These are phyloP conservation scores for Exophiala sp. DNA, from an alignment of 2,329 filamentous ascomycete genomes.

Conservation along the genomic window DNA sequence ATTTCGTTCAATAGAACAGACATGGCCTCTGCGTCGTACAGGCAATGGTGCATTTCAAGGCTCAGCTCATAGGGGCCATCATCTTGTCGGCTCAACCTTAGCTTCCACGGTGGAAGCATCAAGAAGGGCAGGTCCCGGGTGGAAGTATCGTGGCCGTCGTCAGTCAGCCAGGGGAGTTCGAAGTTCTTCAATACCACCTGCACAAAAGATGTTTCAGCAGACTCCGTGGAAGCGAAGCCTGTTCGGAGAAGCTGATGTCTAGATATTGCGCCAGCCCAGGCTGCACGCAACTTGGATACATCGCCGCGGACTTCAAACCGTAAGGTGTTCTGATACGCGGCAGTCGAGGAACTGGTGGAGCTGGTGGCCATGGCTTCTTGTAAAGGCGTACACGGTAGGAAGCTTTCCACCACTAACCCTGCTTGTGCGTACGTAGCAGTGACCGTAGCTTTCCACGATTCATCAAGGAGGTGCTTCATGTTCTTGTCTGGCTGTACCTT, in stretches of 20 bases:
- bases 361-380: conserved; percentile 82
- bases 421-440: conserved; percentile 13
- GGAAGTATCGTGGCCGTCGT: neutral
- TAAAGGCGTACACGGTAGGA: conserved; percentile 77
- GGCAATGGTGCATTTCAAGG: conserved; percentile 66
- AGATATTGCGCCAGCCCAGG: conserved; percentile 58
- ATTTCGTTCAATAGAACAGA: conserved; percentile 63
- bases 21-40: conserved; percentile 82
- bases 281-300: conserved; percentile 46
- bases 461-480: neutral
- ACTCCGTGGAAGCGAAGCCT: conserved; percentile 62
- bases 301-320: conserved; percentile 55
- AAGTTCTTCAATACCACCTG: conserved; percentile 61
- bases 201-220: conserved; percentile 57
- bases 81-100: conserved; percentile 2
- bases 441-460: conserved; percentile 2
- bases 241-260: conserved; percentile 75
- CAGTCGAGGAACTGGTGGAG: conserved; percentile 37
- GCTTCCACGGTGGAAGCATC: conserved; percentile 22
- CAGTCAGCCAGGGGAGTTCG: conserved; percentile 39
- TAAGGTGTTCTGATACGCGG: conserved; percentile 67
- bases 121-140: conserved; percentile 3
- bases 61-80: conserved; percentile 31
- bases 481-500: neutral
- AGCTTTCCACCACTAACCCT: conserved; percentile 42